Evolutionary conservation across 352 stramenopile genomes (phyloP).

Genomic region (Thalassiosira livingstoniorum): DNA sequence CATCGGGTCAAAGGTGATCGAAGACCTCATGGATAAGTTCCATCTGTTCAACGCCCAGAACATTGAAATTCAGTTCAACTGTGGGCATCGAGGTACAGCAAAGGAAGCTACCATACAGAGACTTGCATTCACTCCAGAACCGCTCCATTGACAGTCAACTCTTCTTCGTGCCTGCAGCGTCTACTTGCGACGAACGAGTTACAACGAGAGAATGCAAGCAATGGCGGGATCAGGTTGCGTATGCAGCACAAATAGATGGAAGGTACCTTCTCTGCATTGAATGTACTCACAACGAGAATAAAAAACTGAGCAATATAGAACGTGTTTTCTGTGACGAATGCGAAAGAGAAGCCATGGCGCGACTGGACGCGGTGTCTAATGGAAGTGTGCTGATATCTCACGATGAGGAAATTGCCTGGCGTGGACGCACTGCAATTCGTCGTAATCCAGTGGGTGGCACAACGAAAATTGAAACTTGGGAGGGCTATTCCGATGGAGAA

Average conservation of each 20-base stretch:
- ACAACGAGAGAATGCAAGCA: background rate
- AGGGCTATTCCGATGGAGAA: constrained; percentile 9
- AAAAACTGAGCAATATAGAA: background rate
- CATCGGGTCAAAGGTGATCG: no score
- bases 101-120: constrained; percentile 4
- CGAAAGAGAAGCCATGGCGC: constrained; percentile 13
- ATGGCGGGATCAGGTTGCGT: no score
- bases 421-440: constrained; percentile 2
- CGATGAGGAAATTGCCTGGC: constrained; percentile 9
- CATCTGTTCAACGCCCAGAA: no score
- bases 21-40: no score
- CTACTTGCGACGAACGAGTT: constrained; percentile 20
- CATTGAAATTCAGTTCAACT: background rate
- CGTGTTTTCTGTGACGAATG: constrained; percentile 3
- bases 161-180: constrained; percentile 15
- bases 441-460: background rate
- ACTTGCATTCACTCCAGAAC: background rate
- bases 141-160: constrained; percentile 15
- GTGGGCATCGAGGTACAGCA: constrained; percentile 2
- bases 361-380: constrained; percentile 6
- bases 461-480: constrained; percentile 17
- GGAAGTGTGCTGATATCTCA: constrained; percentile 1
- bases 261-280: no score
- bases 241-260: no score
- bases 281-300: constrained; percentile 9